Conservation (phyloP, 2,329 filamentous ascomycete genomes). For the Xylariaceae sp. region DNA sequence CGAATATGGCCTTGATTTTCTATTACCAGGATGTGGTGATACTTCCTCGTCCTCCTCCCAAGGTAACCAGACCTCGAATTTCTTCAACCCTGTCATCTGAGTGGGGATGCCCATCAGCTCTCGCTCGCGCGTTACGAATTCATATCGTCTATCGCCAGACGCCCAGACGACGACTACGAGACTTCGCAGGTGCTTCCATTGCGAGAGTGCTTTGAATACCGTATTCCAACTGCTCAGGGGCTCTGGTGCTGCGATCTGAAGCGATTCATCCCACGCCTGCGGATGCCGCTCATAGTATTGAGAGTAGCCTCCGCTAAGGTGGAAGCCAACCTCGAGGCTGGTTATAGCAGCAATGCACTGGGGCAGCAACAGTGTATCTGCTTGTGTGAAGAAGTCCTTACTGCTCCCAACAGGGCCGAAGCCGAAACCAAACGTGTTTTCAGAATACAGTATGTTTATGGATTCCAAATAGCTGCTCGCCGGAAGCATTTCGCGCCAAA, state of each 20-base stretch:
- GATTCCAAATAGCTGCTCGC: conserved; percentile 18
- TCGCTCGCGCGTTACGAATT: conserved; percentile 15
- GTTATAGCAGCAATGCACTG: conserved; percentile 18
- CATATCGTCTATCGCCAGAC: conserved; percentile 19
- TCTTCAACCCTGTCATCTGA: conserved; percentile 16
- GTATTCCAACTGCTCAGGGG: conserved; percentile 17
- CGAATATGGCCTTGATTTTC: conserved; percentile 10
- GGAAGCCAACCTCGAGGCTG: conserved; percentile 19
- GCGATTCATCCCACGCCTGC: conserved; percentile 18
- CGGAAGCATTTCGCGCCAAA: neutral
- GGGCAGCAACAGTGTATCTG: conserved; percentile 15
- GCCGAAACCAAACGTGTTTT: conserved; percentile 20
- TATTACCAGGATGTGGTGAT: neutral
- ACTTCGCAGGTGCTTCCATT: conserved; percentile 16
- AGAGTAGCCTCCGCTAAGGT: conserved; percentile 20
- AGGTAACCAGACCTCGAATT: conserved; percentile 20
- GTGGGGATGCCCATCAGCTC: conserved; percentile 20
- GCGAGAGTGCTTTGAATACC: conserved; percentile 16
- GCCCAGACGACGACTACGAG: conserved; percentile 20
- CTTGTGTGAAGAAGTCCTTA: conserved; percentile 18
- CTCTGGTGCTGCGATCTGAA: conserved; percentile 16
- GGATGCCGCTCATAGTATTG: conserved; percentile 19
- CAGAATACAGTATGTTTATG: conserved; percentile 19
- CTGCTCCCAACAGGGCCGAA: conserved; percentile 15
- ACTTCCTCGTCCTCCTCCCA: conserved; percentile 15